Evolutionary conservation across 2,329 filamentous ascomycete genomes (phyloP), one percentile per base, ranked within the genome.

Genomic region (Penicillium crustosum): DNA sequence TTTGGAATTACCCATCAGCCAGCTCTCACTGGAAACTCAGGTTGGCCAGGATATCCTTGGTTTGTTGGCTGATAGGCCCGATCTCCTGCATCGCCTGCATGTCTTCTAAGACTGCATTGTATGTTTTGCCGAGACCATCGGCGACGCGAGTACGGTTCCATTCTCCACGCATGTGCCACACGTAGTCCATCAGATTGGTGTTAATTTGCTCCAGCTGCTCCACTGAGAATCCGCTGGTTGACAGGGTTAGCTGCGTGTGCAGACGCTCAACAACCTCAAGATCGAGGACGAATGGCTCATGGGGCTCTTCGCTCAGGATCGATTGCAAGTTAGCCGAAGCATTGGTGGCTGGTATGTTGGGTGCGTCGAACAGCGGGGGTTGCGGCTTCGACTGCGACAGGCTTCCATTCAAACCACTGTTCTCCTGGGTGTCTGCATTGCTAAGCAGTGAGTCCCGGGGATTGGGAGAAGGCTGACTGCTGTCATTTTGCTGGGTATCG

Each of bases 191-290:
- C 62, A 97, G 79, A 64, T 89, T 86, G 8, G 92, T 88, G 73
- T 93, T 93, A 72, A 97, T 88, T 75, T 97, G 93, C 79, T 97
- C 93, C 21, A 99, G 79, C 74, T 99, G 93, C 77, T 99, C 94
- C 52, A 99, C 90, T 0, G 88, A 90, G 73, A 90, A 90, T 0
- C 90, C 91, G 21, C 85, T 87, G 2, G 90, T 93, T 44, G 82
- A 80, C 29, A 83, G 77, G 0, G 88, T 86, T 35, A 96, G 78
- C 38, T 85, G 80, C 0, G 80, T 72, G 56, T 91, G 81, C 55
- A 95, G 82, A 7, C 78, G 72, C 2, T 78, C 73, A 25, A 91
- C 78, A 31, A 83, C 79, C 0, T 69, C 64, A 10, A 81, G 73
- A 58, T 86, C 82, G 15, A 85, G 53, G 8, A 67, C 58, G 8